Evolutionary conservation across 345 rosid species (phyloP).

Genomic region (Dimocarpus longan): DNA sequence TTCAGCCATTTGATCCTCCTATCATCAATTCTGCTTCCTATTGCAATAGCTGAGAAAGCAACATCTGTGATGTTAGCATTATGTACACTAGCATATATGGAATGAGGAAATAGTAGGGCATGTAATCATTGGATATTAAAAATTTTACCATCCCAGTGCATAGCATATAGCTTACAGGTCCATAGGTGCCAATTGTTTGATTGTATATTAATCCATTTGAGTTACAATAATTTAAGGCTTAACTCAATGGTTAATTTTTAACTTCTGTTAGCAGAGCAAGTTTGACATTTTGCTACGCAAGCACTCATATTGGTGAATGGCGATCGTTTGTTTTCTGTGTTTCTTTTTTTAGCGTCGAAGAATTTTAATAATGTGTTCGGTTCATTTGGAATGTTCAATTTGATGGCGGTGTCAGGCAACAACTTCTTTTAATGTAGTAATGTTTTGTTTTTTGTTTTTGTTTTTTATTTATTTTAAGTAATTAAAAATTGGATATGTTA

Average conservation of each 20-base stretch:
- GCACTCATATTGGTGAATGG: neutral
- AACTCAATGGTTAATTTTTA: neutral
- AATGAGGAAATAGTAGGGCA: neutral
- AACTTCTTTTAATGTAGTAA: no score
- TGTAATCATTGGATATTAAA: neutral
- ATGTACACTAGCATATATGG: neutral
- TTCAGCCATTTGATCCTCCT: neutral
- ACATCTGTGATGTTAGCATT: neutral
- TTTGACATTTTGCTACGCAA: neutral
- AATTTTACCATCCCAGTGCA: neutral
- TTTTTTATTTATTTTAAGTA: no score
- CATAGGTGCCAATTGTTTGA: neutral
- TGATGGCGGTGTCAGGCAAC: conserved; percentile 54
- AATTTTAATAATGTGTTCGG: no score
- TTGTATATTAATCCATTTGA: neutral
- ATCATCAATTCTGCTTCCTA: neutral
- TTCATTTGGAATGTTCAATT: conserved; percentile 19
- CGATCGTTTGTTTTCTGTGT: no score
- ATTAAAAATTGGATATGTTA: no score
- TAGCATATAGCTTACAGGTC: neutral
- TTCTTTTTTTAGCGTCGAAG: no score
- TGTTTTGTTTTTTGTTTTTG: no score
- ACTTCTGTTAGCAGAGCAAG: neutral
- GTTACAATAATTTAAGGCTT: neutral
- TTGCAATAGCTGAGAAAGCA: neutral